Base-by-base conservation (phyloP, 2,329 filamentous ascomycete species). In the Colletotrichum sp. region DNA sequence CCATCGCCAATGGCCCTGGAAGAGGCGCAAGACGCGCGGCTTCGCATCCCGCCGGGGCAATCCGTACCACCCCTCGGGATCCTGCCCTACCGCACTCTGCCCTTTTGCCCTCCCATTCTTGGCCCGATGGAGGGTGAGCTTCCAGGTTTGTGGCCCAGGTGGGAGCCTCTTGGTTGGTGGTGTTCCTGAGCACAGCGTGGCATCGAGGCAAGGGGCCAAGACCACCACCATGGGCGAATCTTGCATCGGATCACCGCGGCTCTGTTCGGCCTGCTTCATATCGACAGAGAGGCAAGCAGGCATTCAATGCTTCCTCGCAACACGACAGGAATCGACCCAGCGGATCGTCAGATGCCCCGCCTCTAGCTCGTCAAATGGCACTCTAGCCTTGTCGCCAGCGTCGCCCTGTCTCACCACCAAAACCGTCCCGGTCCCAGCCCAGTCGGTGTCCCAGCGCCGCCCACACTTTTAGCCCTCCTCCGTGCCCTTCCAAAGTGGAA, bases 371-470 rank as follows among this genome's bases (percentile, higher is more conserved):
- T 68, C 34, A 21, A 61, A 59, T 61, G 66, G 16, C 24, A 69
- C 34, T 68, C 32, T 55, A 61, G 61, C 36, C 62, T 43, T 36
- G 67, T 62, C 79, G 75, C 71, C 67, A 82, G 84, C 28, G 67
- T 62, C 79, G 75, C 70, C 67, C 83, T 84, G 83, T 76, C 73
- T 75, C 69, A 75, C 73, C 55, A 72, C 68, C 73, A 72, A 63
- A 74, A 66, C 24, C 52, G 38, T 52, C n/a, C 52, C 71, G 67
- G 43, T 62, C 56, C 68, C 71, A 26, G 63, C 36, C 68, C 71
- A 26, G 63, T 52, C 14, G 0, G 34, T 36, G 34, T 36, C 43
- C 43, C 43, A 26, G 63, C 69, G 63, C 62, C 59, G 64, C 64
- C 59, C 74, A 69, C 70, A 59, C 65, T 28, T 65, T 74, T 61